These are phyloP conservation scores for Candida chilensis DNA, from an alignment of 805 yeast species.

Conservation along the genomic window DNA sequence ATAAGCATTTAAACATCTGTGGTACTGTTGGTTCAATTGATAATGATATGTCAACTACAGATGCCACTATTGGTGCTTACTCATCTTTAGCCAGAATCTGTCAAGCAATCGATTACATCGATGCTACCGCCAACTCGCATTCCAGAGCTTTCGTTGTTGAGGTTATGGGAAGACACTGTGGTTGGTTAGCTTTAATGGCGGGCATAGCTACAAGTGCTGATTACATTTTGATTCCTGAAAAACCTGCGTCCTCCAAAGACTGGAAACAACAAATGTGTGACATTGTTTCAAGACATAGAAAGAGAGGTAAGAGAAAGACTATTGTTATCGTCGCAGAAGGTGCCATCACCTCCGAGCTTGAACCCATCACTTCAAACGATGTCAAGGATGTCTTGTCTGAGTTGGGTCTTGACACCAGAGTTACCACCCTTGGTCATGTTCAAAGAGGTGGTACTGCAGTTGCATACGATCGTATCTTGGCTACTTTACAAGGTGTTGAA, in stretches of 20 bases:
- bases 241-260: constrained; percentile 63
- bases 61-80: constrained; percentile 93
- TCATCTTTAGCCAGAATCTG: constrained; percentile 90
- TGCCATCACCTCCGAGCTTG: constrained; percentile 75
- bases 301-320: constrained; percentile 85
- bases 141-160: constrained; percentile 96
- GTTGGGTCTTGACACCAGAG: constrained; percentile 87
- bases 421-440: constrained; percentile 94
- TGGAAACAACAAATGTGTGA: constrained; percentile 80
- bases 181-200: constrained; percentile 97
- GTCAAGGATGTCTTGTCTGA: constrained; percentile 79
- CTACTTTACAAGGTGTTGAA: constrained; percentile 95
- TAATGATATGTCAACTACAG: constrained; percentile 96
- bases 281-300: constrained; percentile 72
- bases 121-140: constrained; percentile 95
- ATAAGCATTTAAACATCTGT: constrained; percentile 72
- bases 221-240: constrained; percentile 88
- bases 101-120: constrained; percentile 91
- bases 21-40: constrained; percentile 97
- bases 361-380: constrained; percentile 70
- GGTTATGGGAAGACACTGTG: constrained; percentile 99
- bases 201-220: constrained; percentile 97
- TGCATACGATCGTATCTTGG: constrained; percentile 84
- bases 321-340: constrained; percentile 98
- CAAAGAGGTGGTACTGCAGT: constrained; percentile 99